phyloP scores from a whole-genome alignment of 2,329 filamentous ascomycete genomes.

The Cyphellophora europaea region DNA sequence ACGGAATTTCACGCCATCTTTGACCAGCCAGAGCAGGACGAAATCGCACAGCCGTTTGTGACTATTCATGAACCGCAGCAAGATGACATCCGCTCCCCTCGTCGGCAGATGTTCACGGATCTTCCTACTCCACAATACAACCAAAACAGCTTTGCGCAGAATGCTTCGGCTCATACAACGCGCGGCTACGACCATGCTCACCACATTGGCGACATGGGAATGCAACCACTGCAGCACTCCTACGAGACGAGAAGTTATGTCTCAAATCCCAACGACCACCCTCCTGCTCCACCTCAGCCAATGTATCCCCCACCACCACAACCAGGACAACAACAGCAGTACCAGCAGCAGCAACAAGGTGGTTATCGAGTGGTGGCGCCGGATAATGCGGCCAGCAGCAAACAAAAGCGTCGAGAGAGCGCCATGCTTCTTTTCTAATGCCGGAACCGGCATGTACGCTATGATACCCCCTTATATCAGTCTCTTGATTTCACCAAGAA shows the following conservation, averaged over 20 bases:
- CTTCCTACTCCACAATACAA: constrained; percentile 56
- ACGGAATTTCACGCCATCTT: constrained; percentile 87
- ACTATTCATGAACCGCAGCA: constrained; percentile 29
- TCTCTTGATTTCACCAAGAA: too few relatives aligned
- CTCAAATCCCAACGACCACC: constrained; percentile 20
- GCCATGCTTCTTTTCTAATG: constrained; percentile 24
- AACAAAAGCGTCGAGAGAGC: constrained; percentile 39
- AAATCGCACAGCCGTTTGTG: constrained; percentile 7
- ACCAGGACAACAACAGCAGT: constrained; percentile 13
- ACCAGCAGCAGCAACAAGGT: constrained; percentile 22
- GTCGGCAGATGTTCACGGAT: constrained; percentile 57
- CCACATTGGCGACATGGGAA: constrained; percentile 26
- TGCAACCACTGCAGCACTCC: constrained; percentile 32
- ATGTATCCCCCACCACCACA: constrained; percentile 10
- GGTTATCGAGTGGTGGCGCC: constrained; percentile 32
- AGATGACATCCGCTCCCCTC: constrained; percentile 54
- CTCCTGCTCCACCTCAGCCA: constrained; percentile 3
- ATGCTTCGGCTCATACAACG: constrained; percentile 14
- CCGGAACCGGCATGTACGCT: too few relatives aligned
- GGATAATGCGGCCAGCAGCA: constrained; percentile 26
- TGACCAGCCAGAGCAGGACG: constrained; percentile 40
- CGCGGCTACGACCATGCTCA: constrained; percentile 41
- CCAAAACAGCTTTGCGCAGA: constrained; percentile 41
- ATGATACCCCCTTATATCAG: too few relatives aligned
- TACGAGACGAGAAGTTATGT: constrained; percentile 20